phyloP scores from a whole-genome alignment of 176 grass and related monocot genomes.

The Eleusine indica region DNA sequence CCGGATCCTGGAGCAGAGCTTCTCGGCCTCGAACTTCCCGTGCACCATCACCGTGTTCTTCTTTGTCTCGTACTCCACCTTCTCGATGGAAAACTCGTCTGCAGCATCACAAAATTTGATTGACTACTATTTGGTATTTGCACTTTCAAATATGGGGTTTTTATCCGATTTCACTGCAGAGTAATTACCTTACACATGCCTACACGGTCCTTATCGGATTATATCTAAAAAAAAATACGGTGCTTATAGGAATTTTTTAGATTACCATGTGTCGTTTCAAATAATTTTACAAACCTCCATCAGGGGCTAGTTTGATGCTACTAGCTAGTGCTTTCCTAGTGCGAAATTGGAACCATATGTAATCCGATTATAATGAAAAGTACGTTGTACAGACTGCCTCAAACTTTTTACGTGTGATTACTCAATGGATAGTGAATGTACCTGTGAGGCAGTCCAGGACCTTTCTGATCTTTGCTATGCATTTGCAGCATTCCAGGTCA shows the following conservation, averaged over 20 bases:
- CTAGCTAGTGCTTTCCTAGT: too few relatives aligned
- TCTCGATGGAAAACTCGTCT: slow-evolving; percentile 48
- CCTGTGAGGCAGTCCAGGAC: slow-evolving; percentile 38
- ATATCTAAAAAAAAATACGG: too few relatives aligned
- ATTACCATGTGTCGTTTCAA: too few relatives aligned
- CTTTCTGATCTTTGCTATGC: slow-evolving; percentile 32
- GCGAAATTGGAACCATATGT: too few relatives aligned
- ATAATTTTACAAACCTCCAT: too few relatives aligned
- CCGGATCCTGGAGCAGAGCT: slow-evolving; percentile 35
- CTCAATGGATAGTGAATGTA: background rate
- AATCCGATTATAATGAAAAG: too few relatives aligned
- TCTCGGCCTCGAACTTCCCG: slow-evolving; percentile 27
- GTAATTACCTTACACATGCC: too few relatives aligned
- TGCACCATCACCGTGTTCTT: slow-evolving; percentile 28
- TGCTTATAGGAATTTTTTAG: too few relatives aligned
- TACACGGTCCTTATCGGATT: too few relatives aligned
- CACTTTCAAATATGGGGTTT: background rate
- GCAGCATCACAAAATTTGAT: background rate
- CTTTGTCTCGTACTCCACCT: slow-evolving; percentile 44
- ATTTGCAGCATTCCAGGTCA: slow-evolving; percentile 33
- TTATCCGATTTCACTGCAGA: background rate
- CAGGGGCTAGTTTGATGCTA: too few relatives aligned
- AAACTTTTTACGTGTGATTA: too few relatives aligned
- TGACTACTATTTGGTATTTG: background rate
- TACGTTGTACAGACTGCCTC: too few relatives aligned